Conservation (phyloP, 1,284 basidiomycete genomes). For the Golubevia pallescens region DNA sequence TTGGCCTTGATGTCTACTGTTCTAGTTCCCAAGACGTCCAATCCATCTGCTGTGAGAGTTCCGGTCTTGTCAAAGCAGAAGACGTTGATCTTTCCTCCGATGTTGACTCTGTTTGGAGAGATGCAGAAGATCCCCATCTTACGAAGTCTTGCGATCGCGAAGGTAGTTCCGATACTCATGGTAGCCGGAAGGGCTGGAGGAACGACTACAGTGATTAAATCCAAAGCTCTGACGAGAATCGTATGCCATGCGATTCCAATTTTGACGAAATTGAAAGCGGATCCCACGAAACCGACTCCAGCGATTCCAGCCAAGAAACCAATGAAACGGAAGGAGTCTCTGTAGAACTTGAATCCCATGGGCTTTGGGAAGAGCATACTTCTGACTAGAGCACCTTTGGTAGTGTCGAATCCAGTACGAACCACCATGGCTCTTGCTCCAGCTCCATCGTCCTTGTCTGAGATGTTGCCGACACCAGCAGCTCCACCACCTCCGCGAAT, state of each 20-base stretch:
- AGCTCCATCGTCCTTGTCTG: constrained; percentile 29
- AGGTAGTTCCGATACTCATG: constrained; percentile 95
- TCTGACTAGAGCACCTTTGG: constrained; percentile 91
- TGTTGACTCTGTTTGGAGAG: constrained; percentile 92
- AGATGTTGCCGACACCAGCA: constrained; percentile 66
- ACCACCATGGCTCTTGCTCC: constrained; percentile 83
- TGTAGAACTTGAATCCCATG: constrained; percentile 73
- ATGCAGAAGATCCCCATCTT: constrained; percentile 94
- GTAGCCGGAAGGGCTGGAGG: constrained; percentile 97
- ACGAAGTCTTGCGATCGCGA: constrained; percentile 87
- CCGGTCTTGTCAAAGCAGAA: constrained; percentile 99
- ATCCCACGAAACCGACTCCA: constrained; percentile 65
- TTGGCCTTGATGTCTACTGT: constrained; percentile 65
- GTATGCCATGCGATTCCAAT: constrained; percentile 91
- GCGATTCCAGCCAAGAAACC: constrained; percentile 87
- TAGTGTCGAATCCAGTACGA: constrained; percentile 95
- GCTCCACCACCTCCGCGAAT: constrained; percentile 68
- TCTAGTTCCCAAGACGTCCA: constrained; percentile 76
- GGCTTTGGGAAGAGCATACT: constrained; percentile 99
- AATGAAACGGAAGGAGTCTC: constrained; percentile 96
- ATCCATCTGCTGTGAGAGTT: constrained; percentile 94
- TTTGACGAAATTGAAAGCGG: constrained; percentile 84
- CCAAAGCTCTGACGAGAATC: constrained; percentile 88
- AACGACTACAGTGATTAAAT: constrained; percentile 97
- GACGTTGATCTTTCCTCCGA: constrained; percentile 94